Percentiles rank a stretch among this genome's conserved stretches.
phyloP scores from a whole-genome alignment of 495 filamentous ascomycete genomes.

The Choiromyces venosus region DNA sequence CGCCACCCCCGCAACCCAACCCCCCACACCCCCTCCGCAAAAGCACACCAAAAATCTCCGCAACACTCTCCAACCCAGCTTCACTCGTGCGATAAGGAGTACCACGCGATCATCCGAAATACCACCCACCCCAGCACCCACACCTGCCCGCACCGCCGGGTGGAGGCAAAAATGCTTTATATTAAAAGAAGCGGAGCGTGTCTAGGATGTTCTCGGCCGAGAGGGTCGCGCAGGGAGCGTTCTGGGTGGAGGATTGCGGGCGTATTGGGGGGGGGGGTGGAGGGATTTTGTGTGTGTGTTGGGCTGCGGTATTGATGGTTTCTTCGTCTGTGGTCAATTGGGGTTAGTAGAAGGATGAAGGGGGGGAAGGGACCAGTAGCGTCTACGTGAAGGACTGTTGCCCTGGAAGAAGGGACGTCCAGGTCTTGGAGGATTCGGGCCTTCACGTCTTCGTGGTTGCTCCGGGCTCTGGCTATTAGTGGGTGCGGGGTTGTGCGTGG shows the following conservation, averaged over 20 bases:
- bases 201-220: conserved; percentile 56
- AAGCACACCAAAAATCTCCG: too few species aligned
- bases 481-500: conserved; percentile 60
- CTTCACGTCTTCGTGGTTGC: conserved; percentile 51
- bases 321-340: conserved; percentile 47
- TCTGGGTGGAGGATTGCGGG: conserved; percentile 68
- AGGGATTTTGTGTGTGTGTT: conserved; percentile 50
- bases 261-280: conserved; percentile 58
- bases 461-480: conserved; percentile 66
- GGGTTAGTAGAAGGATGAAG: neutral
- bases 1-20: conserved; percentile 9
- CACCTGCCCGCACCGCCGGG: too few species aligned
- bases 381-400: conserved; percentile 56
- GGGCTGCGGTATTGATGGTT: conserved; percentile 48
- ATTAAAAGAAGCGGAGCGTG: too few species aligned
- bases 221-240: conserved; percentile 54
- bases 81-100: too few species aligned
- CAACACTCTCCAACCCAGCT: neutral
- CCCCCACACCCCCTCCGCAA: neutral
- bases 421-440: conserved; percentile 53
- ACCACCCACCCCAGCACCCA: too few species aligned
- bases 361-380: conserved; percentile 50
- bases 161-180: too few species aligned
- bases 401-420: conserved; percentile 46
- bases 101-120: too few species aligned